Evolutionary conservation across 2,329 filamentous ascomycete species (phyloP).

Genomic region (Boeremia exigua): DNA sequence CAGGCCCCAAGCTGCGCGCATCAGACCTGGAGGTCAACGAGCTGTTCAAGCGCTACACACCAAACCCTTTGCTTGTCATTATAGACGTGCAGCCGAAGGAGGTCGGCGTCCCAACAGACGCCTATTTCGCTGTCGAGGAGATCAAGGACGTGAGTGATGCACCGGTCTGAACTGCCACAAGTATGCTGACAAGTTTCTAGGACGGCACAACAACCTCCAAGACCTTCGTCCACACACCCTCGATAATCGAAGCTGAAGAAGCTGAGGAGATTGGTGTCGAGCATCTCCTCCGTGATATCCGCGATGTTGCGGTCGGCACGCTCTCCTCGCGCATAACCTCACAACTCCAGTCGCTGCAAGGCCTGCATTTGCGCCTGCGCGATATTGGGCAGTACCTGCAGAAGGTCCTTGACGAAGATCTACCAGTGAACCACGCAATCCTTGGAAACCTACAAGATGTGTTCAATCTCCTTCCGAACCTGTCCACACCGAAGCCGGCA

Average conservation of each 20-base stretch:
- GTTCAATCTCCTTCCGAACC: slow-evolving; percentile 96
- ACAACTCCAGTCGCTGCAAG: slow-evolving; percentile 96
- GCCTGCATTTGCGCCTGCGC: slow-evolving; percentile 88
- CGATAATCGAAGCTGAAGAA: slow-evolving; percentile 98
- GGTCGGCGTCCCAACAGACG: slow-evolving; percentile 95
- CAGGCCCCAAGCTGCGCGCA: slow-evolving; percentile 92
- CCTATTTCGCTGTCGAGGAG: slow-evolving; percentile 98
- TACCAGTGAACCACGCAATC: slow-evolving; percentile 97
- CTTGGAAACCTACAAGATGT: slow-evolving; percentile 98
- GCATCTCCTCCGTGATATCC: slow-evolving; percentile 95
- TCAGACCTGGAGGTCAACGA: slow-evolving; percentile 99
- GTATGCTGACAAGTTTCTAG: slow-evolving; percentile 42
- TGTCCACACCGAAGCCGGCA: slow-evolving; percentile 77
- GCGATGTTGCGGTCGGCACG: slow-evolving; percentile 95
- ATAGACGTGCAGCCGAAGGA: slow-evolving; percentile 99
- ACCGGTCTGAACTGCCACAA: neutral
- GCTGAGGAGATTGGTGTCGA: slow-evolving; percentile 99
- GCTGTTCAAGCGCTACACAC: slow-evolving; percentile 98
- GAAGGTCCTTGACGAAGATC: slow-evolving; percentile 89
- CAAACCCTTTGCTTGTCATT: slow-evolving; percentile 94
- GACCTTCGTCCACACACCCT: slow-evolving; percentile 98
- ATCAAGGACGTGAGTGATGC: slow-evolving; percentile 86
- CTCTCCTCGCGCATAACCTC: slow-evolving; percentile 96
- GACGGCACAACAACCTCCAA: slow-evolving; percentile 96
- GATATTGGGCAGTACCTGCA: slow-evolving; percentile 96